These are phyloP conservation scores for Jacaranda mimosifolia DNA, from an alignment of 257 asterid species.

Conservation along the genomic window DNA sequence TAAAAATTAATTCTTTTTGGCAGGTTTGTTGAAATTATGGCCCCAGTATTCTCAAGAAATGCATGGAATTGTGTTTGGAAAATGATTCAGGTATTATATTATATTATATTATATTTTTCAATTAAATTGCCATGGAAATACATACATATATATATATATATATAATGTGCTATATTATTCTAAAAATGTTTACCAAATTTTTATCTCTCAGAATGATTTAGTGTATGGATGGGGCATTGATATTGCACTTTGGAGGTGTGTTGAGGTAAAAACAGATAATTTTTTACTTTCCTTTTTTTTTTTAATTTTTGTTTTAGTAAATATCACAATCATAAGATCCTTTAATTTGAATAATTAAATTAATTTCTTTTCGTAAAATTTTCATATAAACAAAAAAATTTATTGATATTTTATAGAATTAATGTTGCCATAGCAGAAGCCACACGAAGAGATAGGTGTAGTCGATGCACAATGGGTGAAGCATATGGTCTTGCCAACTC, in stretches of 20 bases:
- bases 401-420: neutral
- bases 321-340: neutral
- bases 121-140: neutral
- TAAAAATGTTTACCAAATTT: neutral
- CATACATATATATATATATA: neutral
- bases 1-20: neutral
- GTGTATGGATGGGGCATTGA: conserved; percentile 70
- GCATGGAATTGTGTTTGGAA: conserved; percentile 69
- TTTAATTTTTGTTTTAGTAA: too few species aligned
- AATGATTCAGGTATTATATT: conserved; percentile 57
- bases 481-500: conserved; percentile 57
- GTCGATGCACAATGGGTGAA: conserved; percentile 65
- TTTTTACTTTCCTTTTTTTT: neutral
- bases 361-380: too few species aligned
- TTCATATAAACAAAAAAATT: neutral
- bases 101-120: neutral
- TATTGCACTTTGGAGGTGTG: conserved; percentile 57
- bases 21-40: conserved; percentile 68
- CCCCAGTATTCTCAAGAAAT: conserved; percentile 61
- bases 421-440: conserved; percentile 38
- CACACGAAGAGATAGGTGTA: conserved; percentile 53
- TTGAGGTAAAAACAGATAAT: conserved; percentile 42
- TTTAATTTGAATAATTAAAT: too few species aligned
- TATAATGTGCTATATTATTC: neutral
- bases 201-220: conserved; percentile 52